Base-by-base conservation (phyloP, 2,329 filamentous ascomycete genomes). In the Tolypocladium tundrense region DNA sequence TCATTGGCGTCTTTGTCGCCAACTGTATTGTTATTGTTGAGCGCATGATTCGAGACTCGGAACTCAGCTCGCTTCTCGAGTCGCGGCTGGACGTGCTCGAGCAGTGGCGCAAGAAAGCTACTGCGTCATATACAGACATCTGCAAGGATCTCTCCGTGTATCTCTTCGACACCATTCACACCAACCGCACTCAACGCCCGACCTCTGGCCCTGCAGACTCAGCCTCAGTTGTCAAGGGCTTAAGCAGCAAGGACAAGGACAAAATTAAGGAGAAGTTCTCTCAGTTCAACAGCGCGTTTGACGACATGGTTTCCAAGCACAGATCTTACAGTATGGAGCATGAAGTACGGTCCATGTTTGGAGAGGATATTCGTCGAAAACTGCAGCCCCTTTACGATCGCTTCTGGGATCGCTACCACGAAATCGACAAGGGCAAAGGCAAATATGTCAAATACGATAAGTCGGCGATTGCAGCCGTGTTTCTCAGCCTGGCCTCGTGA, bases 391-490 rank as follows among this genome's bases (percentile, higher is more conserved):
- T 99, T 16, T 99, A 99, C 75, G 88, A 88, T 61, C 83, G 94
- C 52, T 99, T 99, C 75, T 97, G 91, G 86, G 94, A 97, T 73
- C 84, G 93, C 35, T 99, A 99, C 70, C 92, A 97, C 70, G 94
- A 97, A 74, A 86, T 97, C 63, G 93, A 97, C 75, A 97, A 96
- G 77, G 94, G 94, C 60, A 95, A 92, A 75, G 93, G 93, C 65
- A 99, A 99, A 74, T 96, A 97, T 73, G 91, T 96, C 71, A 97
- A 96, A 77, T 97, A 96, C 71, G 92, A 97, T 76, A 97, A 97
- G 78, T 79, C 80, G 45, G 83, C 85, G 53, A 87, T 99, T 66
- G 84, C 88, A 53, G 83, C 83, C 27, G 79, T 87, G 11, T 86
- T 86, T 66, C 66, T 77, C 56, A 81, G 78, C 56, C 70, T 85